These are phyloP conservation scores for Tuber indicum DNA, from an alignment of 495 filamentous ascomycete genomes.

Conservation along the genomic window DNA sequence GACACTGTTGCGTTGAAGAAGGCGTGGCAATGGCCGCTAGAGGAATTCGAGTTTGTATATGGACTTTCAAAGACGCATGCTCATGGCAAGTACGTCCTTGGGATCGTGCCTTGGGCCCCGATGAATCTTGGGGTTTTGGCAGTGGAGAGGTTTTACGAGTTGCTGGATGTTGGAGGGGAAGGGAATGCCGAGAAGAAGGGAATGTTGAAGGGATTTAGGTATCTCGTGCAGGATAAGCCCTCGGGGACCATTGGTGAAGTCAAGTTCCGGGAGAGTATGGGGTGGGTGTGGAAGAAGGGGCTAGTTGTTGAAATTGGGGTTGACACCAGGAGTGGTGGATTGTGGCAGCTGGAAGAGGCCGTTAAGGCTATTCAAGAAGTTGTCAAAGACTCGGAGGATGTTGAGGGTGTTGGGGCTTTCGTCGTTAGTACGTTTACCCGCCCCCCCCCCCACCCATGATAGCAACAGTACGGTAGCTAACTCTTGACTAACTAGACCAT, in stretches of 20 bases:
- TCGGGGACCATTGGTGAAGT: slow-evolving; percentile 55
- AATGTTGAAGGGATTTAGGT: slow-evolving; percentile 47
- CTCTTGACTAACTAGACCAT: slow-evolving; percentile 54
- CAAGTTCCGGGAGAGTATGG: slow-evolving; percentile 61
- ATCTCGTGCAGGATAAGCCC: slow-evolving; percentile 73
- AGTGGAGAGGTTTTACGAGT: slow-evolving; percentile 27
- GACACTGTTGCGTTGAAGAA: neutral
- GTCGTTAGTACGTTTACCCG: slow-evolving; percentile 40
- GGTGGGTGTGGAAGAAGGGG: slow-evolving; percentile 56
- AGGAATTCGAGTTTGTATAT: slow-evolving; percentile 62
- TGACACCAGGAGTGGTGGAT: slow-evolving; percentile 64
- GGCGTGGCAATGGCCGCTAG: slow-evolving; percentile 50
- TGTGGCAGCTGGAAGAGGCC: slow-evolving; percentile 64
- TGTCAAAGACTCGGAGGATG: slow-evolving; percentile 9
- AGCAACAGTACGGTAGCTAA: neutral
- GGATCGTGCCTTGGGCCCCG: slow-evolving; percentile 75
- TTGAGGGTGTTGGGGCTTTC: slow-evolving; percentile 12
- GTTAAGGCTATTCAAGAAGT: slow-evolving; percentile 17
- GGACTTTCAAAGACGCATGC: slow-evolving; percentile 44
- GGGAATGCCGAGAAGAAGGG: neutral
- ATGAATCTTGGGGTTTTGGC: slow-evolving; percentile 54
- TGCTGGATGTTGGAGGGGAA: slow-evolving; percentile 12
- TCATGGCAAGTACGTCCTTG: slow-evolving; percentile 43
- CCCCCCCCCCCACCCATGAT: neutral
- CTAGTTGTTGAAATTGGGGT: slow-evolving; percentile 74